A percentile compares a stretch with the other conserved stretches of the same genome.
Evolutionary conservation across 345 rosid species (phyloP).

Genomic region (Turnera subulata): DNA sequence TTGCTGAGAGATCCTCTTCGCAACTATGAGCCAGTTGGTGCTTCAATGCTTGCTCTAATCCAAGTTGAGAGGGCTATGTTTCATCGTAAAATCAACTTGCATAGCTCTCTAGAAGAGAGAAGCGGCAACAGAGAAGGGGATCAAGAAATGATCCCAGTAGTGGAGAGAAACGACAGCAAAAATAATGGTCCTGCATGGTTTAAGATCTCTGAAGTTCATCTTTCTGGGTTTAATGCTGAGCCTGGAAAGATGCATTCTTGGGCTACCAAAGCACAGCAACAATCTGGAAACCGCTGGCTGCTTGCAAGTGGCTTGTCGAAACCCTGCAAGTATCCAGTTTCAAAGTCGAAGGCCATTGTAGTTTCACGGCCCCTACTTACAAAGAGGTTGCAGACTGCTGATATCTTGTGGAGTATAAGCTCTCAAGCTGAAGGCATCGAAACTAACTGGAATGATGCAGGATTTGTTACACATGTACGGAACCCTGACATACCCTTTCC

Average conservation of each 20-base stretch:
- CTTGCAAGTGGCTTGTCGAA: constrained; percentile 49
- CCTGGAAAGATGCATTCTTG: constrained; percentile 36
- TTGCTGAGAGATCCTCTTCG: constrained; percentile 65
- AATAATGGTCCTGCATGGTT: constrained; percentile 26
- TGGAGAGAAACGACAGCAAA: not conserved
- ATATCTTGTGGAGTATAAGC: constrained; percentile 67
- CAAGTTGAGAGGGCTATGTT: constrained; percentile 49
- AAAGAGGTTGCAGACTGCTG: constrained; percentile 19
- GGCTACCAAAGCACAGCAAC: constrained; percentile 49
- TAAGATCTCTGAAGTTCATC: constrained; percentile 45
- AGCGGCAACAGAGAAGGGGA: constrained; percentile 14
- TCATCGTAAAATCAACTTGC: constrained; percentile 14
- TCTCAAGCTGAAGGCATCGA: constrained; percentile 18
- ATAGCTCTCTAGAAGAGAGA: constrained; percentile 18
- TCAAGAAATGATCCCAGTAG: constrained; percentile 3
- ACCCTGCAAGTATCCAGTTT: constrained; percentile 31
- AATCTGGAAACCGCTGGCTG: constrained; percentile 62
- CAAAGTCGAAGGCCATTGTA: constrained; percentile 41
- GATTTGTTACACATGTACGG: constrained; percentile 36
- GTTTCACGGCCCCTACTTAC: constrained; percentile 24
- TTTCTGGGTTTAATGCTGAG: constrained; percentile 53
- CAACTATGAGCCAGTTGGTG: constrained; percentile 66
- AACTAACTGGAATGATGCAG: constrained; percentile 25
- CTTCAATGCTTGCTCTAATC: constrained; percentile 66
- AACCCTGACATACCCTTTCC: constrained; percentile 49